Base-by-base conservation (phyloP, 2,329 filamentous ascomycete genomes). In the Botrytis byssoidea region DNA sequence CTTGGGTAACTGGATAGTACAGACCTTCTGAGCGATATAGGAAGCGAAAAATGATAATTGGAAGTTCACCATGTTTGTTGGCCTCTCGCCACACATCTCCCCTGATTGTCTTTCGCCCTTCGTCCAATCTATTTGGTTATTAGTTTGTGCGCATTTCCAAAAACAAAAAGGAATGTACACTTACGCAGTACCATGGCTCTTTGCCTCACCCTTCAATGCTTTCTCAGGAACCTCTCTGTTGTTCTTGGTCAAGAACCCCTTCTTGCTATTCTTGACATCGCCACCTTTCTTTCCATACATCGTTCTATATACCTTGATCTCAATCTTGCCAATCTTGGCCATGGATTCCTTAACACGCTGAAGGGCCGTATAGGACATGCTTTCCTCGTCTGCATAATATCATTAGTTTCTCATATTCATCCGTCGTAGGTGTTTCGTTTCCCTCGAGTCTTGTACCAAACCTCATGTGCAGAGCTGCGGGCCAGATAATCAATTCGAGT, bases 161-260 rank as follows among this genome's bases (percentile, higher is more conserved):
- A 32, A 32, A 32, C 32, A 32, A 32, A 32, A 32, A 32, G 32
- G 32, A 32, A 32, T 32, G 32, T 32, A 32, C 32, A 32, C 32
- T 32, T 32, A 32, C 32, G 32, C 42, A 18, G 73, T 75, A 25
- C 75, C 64, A 55, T 79, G 77, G 18, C 44, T 46, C 44, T 22
- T 46, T 7, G 44, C 44, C 44, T 46, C 44, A 46, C 44, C 44
- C 18, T 77, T 78, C 18, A 79, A 46, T 20, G 76, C 74, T 37
- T 72, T 77, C 64, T 79, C 77, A 1, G 75, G 76, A 4, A 78
- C 74, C 1, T 63, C 37, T 0, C 14, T 46, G 29, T 32, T 25
- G 2, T 64, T 18, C 12, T 32, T 32, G 32, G 32, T 32, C 32
- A 32, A 32, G 32, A 32, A 32, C 32, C 32, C 32, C 32, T 32